Percentiles rank a stretch among this genome's conserved stretches.
Conservation (phyloP, 1,284 basidiomycete species). For the Athelia psychrophila region DNA sequence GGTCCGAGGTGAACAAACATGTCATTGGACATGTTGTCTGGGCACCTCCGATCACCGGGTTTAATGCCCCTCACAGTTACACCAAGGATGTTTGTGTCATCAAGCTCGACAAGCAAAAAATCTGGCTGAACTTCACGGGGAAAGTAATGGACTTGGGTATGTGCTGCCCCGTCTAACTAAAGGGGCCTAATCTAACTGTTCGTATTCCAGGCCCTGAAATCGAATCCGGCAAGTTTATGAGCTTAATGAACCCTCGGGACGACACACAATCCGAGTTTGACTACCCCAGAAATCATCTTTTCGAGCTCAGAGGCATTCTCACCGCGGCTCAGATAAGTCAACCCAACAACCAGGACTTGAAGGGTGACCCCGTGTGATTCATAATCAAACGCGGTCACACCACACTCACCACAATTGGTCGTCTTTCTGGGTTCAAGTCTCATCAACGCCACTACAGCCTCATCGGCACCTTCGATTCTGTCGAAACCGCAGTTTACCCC, state of each 20-base stretch:
- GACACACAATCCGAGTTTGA: conserved; percentile 24
- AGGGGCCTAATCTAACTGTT: conserved; percentile 19
- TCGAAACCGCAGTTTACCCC: conserved; percentile 25
- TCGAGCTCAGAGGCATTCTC: conserved; percentile 26
- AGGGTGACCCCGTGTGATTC: conserved; percentile 20
- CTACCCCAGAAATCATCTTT: conserved; percentile 27
- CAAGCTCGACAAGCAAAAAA: conserved; percentile 32
- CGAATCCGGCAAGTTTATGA: conserved; percentile 16
- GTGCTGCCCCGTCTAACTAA: conserved; percentile 18
- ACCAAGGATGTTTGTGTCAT: conserved; percentile 34
- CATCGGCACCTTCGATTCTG: conserved; percentile 22
- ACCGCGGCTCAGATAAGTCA: conserved; percentile 24
- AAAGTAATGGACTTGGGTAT: conserved; percentile 32
- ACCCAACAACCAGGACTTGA: conserved; percentile 20
- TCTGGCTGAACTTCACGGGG: conserved; percentile 25
- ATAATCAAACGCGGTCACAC: conserved; percentile 32
- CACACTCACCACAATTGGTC: conserved; percentile 31
- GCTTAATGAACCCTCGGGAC: conserved; percentile 13
- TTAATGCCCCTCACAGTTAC: conserved; percentile 19
- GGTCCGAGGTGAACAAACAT: conserved; percentile 25
- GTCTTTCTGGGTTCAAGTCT: conserved; percentile 25
- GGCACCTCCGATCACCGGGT: conserved; percentile 27
- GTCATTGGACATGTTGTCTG: conserved; percentile 33
- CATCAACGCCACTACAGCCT: conserved; percentile 24
- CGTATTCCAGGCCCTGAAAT: conserved; percentile 24